phyloP scores from a whole-genome alignment of 805 yeast species.

The Cyberlindnera euphorbiiphila region DNA sequence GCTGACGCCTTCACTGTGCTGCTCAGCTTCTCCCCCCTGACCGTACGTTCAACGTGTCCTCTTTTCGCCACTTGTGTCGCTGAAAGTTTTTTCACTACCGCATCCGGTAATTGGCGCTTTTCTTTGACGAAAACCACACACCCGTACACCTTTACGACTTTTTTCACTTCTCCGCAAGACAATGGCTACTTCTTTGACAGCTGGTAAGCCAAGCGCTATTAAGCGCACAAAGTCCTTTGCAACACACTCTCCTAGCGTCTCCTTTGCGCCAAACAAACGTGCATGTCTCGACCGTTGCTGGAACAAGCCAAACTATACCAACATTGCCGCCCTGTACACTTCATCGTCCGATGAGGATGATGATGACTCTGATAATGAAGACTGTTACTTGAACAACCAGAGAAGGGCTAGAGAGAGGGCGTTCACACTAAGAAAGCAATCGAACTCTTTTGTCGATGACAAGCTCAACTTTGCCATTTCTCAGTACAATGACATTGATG shows the following conservation, averaged over 20 bases:
- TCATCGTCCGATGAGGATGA: conserved; percentile 21
- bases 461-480: conserved; percentile 25
- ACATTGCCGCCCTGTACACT: conserved; percentile 20
- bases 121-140: conserved; percentile 2
- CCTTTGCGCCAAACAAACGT: conserved; percentile 24
- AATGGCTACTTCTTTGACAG: conserved; percentile 10
- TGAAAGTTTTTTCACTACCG: conserved; percentile 2
- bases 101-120: conserved; percentile 4
- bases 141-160: conserved; percentile 1
- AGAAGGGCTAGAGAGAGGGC: conserved; percentile 28
- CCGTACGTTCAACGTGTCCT: conserved; percentile 19
- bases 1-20: conserved; percentile 32
- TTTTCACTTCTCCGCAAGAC: conserved; percentile 1
- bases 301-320: conserved; percentile 21
- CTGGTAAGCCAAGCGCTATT: conserved; percentile 11
- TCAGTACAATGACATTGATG: conserved; percentile 28
- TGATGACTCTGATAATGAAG: conserved; percentile 22
- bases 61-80: conserved; percentile 6
- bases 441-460: conserved; percentile 20
- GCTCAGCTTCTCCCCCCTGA: conserved; percentile 19
- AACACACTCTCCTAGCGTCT: conserved; percentile 10
- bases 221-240: conserved; percentile 24
- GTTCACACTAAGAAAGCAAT: conserved; percentile 20
- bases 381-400: conserved; percentile 24
- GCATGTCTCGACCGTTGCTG: conserved; percentile 21